Conservation (phyloP, 805 yeast species). For the Candida alai region DNA sequence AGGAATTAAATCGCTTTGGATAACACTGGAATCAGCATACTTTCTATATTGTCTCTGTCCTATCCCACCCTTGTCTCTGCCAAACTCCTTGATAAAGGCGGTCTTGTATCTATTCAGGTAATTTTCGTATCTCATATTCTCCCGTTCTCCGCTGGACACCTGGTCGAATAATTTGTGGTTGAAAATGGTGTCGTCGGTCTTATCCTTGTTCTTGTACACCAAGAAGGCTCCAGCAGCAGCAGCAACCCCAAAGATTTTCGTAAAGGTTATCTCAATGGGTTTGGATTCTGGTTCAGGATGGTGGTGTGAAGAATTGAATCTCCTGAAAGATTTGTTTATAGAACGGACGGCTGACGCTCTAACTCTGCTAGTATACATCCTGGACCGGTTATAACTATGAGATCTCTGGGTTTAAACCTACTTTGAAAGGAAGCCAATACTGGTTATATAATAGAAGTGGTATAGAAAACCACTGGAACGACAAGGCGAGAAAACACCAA, state of each 20-base stretch:
- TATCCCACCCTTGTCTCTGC: constrained; percentile 43
- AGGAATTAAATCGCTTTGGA: neutral
- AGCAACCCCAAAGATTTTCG: constrained; percentile 41
- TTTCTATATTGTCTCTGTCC: constrained; percentile 41
- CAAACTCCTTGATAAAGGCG: constrained; percentile 39
- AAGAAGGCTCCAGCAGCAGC: constrained; percentile 34
- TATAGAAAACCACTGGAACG: neutral
- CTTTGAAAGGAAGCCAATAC: too few relatives aligned
- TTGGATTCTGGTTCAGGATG: constrained; percentile 16
- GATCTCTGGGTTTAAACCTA: too few relatives aligned
- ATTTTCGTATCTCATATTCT: constrained; percentile 32
- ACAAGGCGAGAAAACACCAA: neutral
- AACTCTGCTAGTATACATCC: constrained; percentile 13
- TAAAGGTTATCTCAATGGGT: constrained; percentile 33
- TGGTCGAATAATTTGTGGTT: constrained; percentile 36
- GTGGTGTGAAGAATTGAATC: constrained; percentile 19
- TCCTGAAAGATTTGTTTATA: constrained; percentile 12
- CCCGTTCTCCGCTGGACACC: constrained; percentile 27
- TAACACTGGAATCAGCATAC: constrained; percentile 20
- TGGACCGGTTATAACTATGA: neutral
- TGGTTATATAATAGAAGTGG: too few relatives aligned
- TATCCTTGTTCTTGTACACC: constrained; percentile 29
- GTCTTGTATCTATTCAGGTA: constrained; percentile 36
- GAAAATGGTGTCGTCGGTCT: constrained; percentile 33
- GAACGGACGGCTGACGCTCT: constrained; percentile 5